phyloP scores from a whole-genome alignment of 129 eudicot genomes.

The Chrysanthemum makinoi region DNA sequence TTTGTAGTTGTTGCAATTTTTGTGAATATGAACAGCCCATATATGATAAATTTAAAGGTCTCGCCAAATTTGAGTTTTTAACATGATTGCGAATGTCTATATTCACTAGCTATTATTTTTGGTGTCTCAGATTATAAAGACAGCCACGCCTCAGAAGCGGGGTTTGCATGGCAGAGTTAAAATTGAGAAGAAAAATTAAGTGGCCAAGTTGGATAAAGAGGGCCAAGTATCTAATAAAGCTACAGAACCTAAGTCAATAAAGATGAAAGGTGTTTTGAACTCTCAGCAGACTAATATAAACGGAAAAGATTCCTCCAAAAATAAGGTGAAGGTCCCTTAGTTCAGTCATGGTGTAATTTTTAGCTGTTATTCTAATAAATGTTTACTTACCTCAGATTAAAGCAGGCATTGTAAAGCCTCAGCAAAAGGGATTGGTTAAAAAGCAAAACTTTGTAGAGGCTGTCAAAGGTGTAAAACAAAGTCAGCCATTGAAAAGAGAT shows the following conservation, averaged over 20 bases:
- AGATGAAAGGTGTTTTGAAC: slow-evolving; percentile 30
- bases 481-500: slow-evolving; percentile 19
- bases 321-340: slow-evolving; percentile 9
- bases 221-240: slow-evolving; percentile 15
- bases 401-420: slow-evolving; percentile 27
- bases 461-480: no score
- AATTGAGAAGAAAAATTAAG: slow-evolving; percentile 28
- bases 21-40: not conserved
- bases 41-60: no score
- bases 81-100: not conserved
- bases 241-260: slow-evolving; percentile 16
- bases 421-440: slow-evolving; percentile 14
- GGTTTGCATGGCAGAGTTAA: slow-evolving; percentile 38
- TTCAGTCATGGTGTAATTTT: slow-evolving; percentile 10
- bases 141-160: slow-evolving; percentile 23
- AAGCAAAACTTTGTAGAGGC: no score
- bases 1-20: no score
- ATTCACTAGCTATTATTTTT: slow-evolving; percentile 4
- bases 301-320: slow-evolving; percentile 18
- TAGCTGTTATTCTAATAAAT: not conserved
- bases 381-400: slow-evolving; percentile 25
- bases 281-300: no score
- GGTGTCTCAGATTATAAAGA: slow-evolving; percentile 33
- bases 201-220: slow-evolving; percentile 1
- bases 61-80: no score